Evolutionary conservation across 768 basidiomycete species (phyloP).

Genomic region (Brasilioporus rufonigricans): DNA sequence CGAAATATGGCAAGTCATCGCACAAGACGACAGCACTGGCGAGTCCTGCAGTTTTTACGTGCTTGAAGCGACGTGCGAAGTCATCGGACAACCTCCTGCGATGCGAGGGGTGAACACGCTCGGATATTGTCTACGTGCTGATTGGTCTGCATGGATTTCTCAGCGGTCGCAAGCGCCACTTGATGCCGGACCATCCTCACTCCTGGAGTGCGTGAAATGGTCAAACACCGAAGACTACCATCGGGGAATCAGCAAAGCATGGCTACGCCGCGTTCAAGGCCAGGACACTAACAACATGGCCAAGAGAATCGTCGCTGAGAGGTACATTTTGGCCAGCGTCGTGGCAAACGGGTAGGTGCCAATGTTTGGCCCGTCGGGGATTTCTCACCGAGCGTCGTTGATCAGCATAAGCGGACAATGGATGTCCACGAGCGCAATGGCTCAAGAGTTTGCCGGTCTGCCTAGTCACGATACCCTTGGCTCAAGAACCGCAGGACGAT

Average conservation of each 20-base stretch:
- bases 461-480: slow-evolving; percentile 13
- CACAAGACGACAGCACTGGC: slow-evolving; percentile 19
- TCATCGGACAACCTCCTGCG: slow-evolving; percentile 46
- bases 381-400: slow-evolving; percentile 5
- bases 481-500: slow-evolving; percentile 20
- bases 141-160: slow-evolving; percentile 65
- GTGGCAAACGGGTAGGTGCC: slow-evolving; percentile 61
- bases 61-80: slow-evolving; percentile 71
- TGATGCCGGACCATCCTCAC: slow-evolving; percentile 1
- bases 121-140: slow-evolving; percentile 41
- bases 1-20: slow-evolving; percentile 61
- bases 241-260: slow-evolving; percentile 63
- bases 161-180: slow-evolving; percentile 13
- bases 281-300: slow-evolving; percentile 42
- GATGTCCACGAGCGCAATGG: slow-evolving; percentile 70
- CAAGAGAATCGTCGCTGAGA: slow-evolving; percentile 52
- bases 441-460: slow-evolving; percentile 62
- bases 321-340: slow-evolving; percentile 68
- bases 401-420: slow-evolving; percentile 65
- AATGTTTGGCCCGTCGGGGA: background rate
- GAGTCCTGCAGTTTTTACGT: slow-evolving; percentile 46
- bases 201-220: slow-evolving; percentile 50
- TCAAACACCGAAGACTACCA: slow-evolving; percentile 70
- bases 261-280: slow-evolving; percentile 46
- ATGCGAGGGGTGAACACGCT: background rate